These are phyloP conservation scores for Tricholoma sp. DNA, from an alignment of 768 basidiomycete species.

Conservation along the genomic window DNA sequence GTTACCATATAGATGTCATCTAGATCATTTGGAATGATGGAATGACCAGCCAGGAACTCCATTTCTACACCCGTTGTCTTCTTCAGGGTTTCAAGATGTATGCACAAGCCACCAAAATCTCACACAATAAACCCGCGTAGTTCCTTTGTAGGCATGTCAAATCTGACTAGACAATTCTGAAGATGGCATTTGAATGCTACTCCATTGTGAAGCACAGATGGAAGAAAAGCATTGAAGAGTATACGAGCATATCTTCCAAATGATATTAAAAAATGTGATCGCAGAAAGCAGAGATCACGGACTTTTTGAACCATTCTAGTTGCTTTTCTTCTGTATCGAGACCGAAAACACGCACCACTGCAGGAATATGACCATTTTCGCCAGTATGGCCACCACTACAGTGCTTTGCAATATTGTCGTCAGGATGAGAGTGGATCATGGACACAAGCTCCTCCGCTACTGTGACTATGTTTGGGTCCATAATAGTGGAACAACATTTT, in stretches of 20 bases:
- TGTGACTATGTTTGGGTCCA: conserved; percentile 44
- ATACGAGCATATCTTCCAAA: conserved; percentile 38
- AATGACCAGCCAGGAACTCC: conserved; percentile 42
- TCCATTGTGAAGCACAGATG: conserved; percentile 47
- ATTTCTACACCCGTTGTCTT: conserved; percentile 45
- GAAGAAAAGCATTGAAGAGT: conserved; percentile 52
- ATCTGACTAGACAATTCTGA: conserved; percentile 55
- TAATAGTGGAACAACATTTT: conserved; percentile 44
- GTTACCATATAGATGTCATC: conserved; percentile 54
- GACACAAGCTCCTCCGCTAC: conserved; percentile 55
- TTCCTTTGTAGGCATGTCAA: conserved; percentile 42
- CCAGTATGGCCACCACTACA: conserved; percentile 47
- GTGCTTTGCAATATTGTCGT: conserved; percentile 50
- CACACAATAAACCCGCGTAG: conserved; percentile 52
- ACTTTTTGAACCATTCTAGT: conserved; percentile 47
- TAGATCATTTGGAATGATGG: conserved; percentile 43
- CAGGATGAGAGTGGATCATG: conserved; percentile 40
- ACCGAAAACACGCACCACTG: conserved; percentile 45
- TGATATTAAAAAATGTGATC: conserved; percentile 1
- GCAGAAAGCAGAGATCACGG: conserved; percentile 7
- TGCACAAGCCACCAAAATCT: conserved; percentile 53
- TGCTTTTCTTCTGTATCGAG: conserved; percentile 48
- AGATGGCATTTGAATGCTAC: conserved; percentile 59
- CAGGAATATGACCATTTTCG: conserved; percentile 37
- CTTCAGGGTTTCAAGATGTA: conserved; percentile 46